Base-by-base conservation (phyloP, 176 grass and related monocot species). In the Oryza longistaminata region DNA sequence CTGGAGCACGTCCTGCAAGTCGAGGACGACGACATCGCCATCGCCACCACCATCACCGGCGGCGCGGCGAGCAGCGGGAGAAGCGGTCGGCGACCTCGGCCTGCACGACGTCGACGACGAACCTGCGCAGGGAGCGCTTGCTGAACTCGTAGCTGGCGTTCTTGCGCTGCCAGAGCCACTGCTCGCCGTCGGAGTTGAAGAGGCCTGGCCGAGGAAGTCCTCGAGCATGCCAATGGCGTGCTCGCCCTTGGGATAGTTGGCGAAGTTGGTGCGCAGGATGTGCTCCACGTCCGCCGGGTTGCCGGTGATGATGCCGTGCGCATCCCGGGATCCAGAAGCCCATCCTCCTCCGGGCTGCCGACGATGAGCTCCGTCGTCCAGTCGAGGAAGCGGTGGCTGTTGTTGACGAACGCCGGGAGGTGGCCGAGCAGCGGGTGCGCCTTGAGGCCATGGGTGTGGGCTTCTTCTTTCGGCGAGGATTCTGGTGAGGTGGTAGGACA, bases 161-260 rank as follows among this genome's bases (percentile, higher is more conserved):
- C 68, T 85, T 89, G 33, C 82, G 87, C 75, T 88, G 87, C 75
- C 67, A 77, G 53, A 49, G 72, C 87, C 85, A 87, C 17, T 69
- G 76, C 16, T 73, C 66, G 25, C 78, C 85, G 45, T 87, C 79
- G 22, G 78, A 81, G 45, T 76, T 78, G 62, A 89, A 82, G 75
- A 89, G 69, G 61, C 74, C 68, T 34, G 31, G 64, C 82, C 87
- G 49, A 88, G 76, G 44, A 88, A 83, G 55, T 83, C 73, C 37
- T 21, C 14, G 11, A 87, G 77, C 69, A 62, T 71, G 52, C 76
- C 80, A 37, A 58, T 64, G 50, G 66, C 34, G 70, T 60, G 37
- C 10, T 58, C 40, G 13, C 81, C 81, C 46, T 84, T 84, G 31
- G 81, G 81, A 0, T 84, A 84, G 70, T 84, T 84, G 3, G 39